phyloP scores from a whole-genome alignment of 129 eudicot species.

The Logfia minima region DNA sequence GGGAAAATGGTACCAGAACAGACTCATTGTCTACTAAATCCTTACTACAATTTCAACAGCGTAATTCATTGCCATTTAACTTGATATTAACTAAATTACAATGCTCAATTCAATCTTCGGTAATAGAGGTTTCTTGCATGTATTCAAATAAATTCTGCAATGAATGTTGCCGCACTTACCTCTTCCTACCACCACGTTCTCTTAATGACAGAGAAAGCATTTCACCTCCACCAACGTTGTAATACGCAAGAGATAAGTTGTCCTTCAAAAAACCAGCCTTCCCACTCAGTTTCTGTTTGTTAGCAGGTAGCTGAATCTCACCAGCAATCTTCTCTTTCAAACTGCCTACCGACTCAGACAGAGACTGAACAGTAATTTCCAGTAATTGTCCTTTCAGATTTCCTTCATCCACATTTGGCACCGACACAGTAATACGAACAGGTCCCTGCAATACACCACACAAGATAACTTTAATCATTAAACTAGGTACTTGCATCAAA shows the following conservation, averaged over 20 bases:
- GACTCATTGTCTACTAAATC: neutral
- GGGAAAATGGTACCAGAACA: neutral
- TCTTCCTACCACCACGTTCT: conserved; percentile 88
- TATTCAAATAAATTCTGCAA: no score
- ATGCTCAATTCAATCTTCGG: neutral
- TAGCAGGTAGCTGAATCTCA: conserved; percentile 78
- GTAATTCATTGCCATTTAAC: neutral
- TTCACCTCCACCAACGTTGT: conserved; percentile 65
- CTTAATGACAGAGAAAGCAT: conserved; percentile 62
- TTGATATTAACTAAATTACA: neutral
- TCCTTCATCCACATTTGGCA: conserved; percentile 84
- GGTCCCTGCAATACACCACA: conserved; percentile 59
- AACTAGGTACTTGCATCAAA: no score
- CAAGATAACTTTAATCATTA: neutral
- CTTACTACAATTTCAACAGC: neutral
- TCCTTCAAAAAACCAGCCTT: conserved; percentile 88
- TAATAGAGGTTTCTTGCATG: neutral
- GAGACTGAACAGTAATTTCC: conserved; percentile 62
- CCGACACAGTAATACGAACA: conserved; percentile 58
- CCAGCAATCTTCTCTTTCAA: conserved; percentile 85
- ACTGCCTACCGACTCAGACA: conserved; percentile 63
- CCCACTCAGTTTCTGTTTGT: conserved; percentile 85
- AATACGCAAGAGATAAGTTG: conserved; percentile 77
- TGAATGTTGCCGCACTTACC: conserved; percentile 34
- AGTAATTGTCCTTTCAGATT: conserved; percentile 79